Conservation (phyloP, 768 basidiomycete genomes). For the Tephrocybe sp. region DNA sequence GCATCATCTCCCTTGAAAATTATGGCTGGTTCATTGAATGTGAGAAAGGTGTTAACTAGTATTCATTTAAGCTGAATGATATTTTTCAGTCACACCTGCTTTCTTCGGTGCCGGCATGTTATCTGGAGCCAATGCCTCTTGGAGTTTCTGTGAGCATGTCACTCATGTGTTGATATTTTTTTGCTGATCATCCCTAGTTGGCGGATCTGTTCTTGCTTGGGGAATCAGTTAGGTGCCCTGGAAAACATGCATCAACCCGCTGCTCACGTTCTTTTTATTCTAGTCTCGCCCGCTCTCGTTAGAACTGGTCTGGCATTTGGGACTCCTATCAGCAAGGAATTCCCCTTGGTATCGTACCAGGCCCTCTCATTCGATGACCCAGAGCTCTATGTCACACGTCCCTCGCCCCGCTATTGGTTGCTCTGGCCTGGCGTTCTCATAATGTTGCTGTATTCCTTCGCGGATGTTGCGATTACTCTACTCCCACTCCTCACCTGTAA, state of each 20-base stretch:
- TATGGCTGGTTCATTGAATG: constrained; percentile 58
- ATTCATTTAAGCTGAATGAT: no score
- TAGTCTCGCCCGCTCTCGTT: constrained; percentile 55
- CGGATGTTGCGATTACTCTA: constrained; percentile 46
- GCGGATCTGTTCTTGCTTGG: constrained; percentile 58
- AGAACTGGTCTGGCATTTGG: constrained; percentile 54
- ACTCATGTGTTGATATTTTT: background rate
- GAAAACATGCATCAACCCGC: background rate
- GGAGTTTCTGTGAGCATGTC: constrained; percentile 54
- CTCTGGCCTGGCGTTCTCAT: constrained; percentile 63
- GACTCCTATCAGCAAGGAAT: constrained; percentile 31
- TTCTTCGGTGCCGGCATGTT: constrained; percentile 64
- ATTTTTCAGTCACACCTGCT: constrained; percentile 44
- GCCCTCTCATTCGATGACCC: constrained; percentile 48
- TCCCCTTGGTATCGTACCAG: constrained; percentile 43
- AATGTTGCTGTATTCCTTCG: constrained; percentile 62
- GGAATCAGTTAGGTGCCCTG: constrained; percentile 45
- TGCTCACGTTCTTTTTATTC: background rate
- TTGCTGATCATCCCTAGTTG: constrained; percentile 32
- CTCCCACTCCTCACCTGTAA: constrained; percentile 33
- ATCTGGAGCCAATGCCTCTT: constrained; percentile 54
- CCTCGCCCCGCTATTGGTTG: constrained; percentile 62
- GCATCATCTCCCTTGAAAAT: constrained; percentile 59
- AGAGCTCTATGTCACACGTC: constrained; percentile 34
- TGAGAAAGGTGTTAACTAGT: no score